Percentiles rank a stretch among this genome's conserved stretches.
Conservation (phyloP, 352 stramenopile species). For the Phytophthora boehmeriae region DNA sequence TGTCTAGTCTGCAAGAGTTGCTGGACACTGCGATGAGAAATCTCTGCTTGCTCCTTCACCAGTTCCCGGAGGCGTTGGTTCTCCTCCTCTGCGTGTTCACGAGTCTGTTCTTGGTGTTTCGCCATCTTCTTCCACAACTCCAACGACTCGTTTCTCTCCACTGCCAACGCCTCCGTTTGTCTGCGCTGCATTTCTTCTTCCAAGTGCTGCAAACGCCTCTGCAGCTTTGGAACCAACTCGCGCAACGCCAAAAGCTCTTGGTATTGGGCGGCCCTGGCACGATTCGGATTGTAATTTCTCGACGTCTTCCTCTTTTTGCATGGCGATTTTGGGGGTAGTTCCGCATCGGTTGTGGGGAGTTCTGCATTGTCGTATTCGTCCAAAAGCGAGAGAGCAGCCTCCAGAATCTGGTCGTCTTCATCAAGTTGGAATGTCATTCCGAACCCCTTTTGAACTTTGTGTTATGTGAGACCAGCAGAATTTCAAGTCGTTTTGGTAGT, state of each 20-base stretch:
- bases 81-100: slow-evolving; percentile 21
- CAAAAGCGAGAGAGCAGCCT: slow-evolving; percentile 33
- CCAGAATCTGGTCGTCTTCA: slow-evolving; percentile 26
- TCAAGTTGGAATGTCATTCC: slow-evolving; percentile 20
- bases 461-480: slow-evolving; percentile 1
- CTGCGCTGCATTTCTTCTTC: slow-evolving; percentile 1
- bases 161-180: neutral
- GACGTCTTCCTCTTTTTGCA: slow-evolving; percentile 21
- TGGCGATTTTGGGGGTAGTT: neutral
- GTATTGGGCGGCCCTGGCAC: slow-evolving; percentile 21
- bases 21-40: slow-evolving; percentile 6
- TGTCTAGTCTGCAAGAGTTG: slow-evolving; percentile 14
- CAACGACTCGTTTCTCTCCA: slow-evolving; percentile 1
- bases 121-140: slow-evolving; percentile 27
- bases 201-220: slow-evolving; percentile 15
- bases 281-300: slow-evolving; percentile 31
- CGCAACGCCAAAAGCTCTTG: slow-evolving; percentile 29
- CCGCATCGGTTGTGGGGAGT: neutral
- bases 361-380: slow-evolving; percentile 18
- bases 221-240: slow-evolving; percentile 16
- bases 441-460: neutral
- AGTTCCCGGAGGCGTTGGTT: slow-evolving; percentile 29
- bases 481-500: neutral
- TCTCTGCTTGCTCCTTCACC: slow-evolving; percentile 18
- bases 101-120: slow-evolving; percentile 17